These are phyloP conservation scores for Ogataea trehaloabstinens DNA, from an alignment of 805 yeast species.

Conservation along the genomic window DNA sequence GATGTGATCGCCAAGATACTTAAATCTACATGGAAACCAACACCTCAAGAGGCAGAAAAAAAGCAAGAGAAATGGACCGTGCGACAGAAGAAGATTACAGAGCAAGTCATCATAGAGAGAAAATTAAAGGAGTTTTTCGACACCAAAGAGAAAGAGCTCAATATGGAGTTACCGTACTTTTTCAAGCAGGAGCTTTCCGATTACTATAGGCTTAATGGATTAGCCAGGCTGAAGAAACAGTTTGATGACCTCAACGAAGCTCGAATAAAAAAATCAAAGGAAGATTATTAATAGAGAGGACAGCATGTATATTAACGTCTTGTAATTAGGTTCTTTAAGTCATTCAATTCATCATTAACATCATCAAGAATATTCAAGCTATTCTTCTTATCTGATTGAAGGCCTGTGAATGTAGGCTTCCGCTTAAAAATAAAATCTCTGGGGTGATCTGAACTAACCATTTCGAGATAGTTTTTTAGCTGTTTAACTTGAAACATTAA, in stretches of 20 bases:
- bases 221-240: conserved; percentile 20
- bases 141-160: conserved; percentile 26
- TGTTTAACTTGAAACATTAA: conserved; percentile 33
- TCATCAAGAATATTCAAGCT: conserved; percentile 28
- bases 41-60: conserved; percentile 46
- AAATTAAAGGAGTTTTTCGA: conserved; percentile 28
- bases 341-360: conserved; percentile 24
- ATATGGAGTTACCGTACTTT: conserved; percentile 30
- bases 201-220: conserved; percentile 23
- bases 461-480: conserved; percentile 30
- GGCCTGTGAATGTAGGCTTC: conserved; percentile 18
- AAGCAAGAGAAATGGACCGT: conserved; percentile 51
- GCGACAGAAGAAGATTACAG: conserved; percentile 38
- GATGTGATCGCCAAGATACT: conserved; percentile 80
- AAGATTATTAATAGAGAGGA: no score
- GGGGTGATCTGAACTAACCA: conserved; percentile 34
- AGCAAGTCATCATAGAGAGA: conserved; percentile 22
- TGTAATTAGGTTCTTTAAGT: conserved; percentile 7
- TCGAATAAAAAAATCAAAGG: conserved; percentile 12
- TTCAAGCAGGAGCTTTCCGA: conserved; percentile 26
- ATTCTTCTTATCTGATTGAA: conserved; percentile 4
- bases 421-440: conserved; percentile 31
- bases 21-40: conserved; percentile 74
- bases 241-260: conserved; percentile 24
- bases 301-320: neutral